Base-by-base conservation (phyloP, 306 rosid genomes). In the Senna tora region DNA sequence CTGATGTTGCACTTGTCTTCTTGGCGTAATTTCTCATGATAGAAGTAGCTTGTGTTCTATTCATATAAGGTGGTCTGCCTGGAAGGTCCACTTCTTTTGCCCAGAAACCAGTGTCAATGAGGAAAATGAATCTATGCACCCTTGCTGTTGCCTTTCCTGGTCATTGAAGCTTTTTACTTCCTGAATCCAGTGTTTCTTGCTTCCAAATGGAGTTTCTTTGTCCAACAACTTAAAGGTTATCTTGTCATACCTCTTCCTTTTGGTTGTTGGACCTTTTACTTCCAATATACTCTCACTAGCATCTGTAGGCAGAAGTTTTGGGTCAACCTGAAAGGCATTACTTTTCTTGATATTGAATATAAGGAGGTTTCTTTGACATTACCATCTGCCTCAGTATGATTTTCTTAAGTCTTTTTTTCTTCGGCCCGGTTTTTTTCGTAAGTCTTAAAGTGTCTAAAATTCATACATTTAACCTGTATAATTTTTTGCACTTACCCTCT, bases 401-500 rank as follows among this genome's bases (percentile, higher is more conserved):
- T 79, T n/a, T n/a, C n/a, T n/a, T n/a, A n/a, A n/a, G 11, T 20
- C 55, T 47, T 45, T n/a, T n/a, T n/a, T n/a, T n/a, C n/a, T n/a
- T n/a, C n/a, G n/a, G n/a, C n/a, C n/a, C n/a, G n/a, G n/a, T n/a
- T n/a, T n/a, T n/a, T n/a, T n/a, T n/a, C n/a, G n/a, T n/a, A n/a
- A n/a, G 11, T 20, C 55, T 47, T 45, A 7, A 56, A 33, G 39
- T 65, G 61, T 52, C 69, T 72, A 51, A 52, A 61, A 63, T 65
- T 69, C 25, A 12, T 66, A 5, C 16, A 10, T 39, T 46, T 67
- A 46, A 45, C 19, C 13, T 43, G 14, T 64, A 0, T 1, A 63
- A 53, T 53, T 34, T 16, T 34, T 70, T 74, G 15, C 22, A 12
- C 47, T 54, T 70, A 66, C 22, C 79, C 61, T 76, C 69, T 79